Evolutionary conservation across 2,329 filamentous ascomycete species (phyloP).

Genomic region (Aquanectria penicillioides): DNA sequence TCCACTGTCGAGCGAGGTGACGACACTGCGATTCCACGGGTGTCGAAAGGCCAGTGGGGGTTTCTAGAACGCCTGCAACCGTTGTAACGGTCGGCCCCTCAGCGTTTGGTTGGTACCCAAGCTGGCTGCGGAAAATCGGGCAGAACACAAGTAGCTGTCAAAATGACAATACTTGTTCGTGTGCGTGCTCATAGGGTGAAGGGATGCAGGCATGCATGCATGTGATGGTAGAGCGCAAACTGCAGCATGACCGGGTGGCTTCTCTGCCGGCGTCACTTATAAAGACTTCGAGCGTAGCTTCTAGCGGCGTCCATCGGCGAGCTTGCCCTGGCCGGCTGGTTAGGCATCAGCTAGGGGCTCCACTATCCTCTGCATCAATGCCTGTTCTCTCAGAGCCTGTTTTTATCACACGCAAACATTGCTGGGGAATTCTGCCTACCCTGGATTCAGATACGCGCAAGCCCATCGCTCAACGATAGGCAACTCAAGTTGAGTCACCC

Average conservation of each 20-base stretch:
- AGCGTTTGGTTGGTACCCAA: too few relatives aligned
- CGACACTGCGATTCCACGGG: constrained; percentile 32
- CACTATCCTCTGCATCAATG: not conserved
- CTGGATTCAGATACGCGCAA: too few relatives aligned
- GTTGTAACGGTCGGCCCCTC: too few relatives aligned
- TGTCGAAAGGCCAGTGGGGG: constrained; percentile 36
- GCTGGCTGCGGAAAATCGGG: not conserved
- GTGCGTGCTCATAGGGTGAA: not conserved
- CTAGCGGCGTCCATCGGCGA: constrained; percentile 19
- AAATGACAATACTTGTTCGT: not conserved
- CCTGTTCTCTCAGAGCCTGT: constrained; percentile 1
- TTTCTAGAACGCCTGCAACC: constrained; percentile 38
- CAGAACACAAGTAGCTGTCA: not conserved
- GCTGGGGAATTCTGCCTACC: not conserved
- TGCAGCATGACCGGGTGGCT: not conserved
- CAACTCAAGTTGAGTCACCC: not conserved
- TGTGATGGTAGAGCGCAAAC: not conserved
- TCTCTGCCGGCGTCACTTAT: not conserved
- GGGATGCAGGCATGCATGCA: not conserved
- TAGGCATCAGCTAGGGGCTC: constrained; percentile 3
- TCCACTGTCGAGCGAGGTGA: constrained; percentile 29
- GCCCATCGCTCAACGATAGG: too few relatives aligned
- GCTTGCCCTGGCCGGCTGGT: not conserved
- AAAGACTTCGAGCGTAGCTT: constrained; percentile 17
- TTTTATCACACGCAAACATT: constrained; percentile 7